phyloP scores from a whole-genome alignment of 345 rosid genomes.

The Aquilaria sinensis region DNA sequence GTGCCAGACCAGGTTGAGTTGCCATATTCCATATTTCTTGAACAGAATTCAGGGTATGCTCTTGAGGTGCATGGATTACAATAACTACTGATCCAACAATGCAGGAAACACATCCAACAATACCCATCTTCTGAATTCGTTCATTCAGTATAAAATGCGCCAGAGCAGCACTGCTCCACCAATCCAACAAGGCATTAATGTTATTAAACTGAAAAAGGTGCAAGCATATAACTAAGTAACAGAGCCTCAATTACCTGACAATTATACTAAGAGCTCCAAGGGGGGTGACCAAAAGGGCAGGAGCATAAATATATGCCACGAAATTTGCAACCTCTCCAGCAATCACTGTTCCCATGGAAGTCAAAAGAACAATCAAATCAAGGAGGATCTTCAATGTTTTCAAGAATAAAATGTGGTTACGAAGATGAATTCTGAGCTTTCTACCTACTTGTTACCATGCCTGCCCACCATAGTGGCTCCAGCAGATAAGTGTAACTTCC shows the following conservation, averaged over 20 bases:
- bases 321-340: conserved; percentile 87
- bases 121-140: conserved; percentile 63
- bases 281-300: conserved; percentile 89
- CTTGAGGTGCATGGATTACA: conserved; percentile 87
- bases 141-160: conserved; percentile 88
- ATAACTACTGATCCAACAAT: conserved; percentile 83
- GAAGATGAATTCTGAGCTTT: no score
- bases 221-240: conserved; percentile 5
- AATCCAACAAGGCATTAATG: conserved; percentile 14
- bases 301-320: conserved; percentile 91
- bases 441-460: conserved; percentile 78
- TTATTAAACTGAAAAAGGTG: background rate
- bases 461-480: conserved; percentile 98
- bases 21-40: conserved; percentile 79
- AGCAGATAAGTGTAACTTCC: conserved; percentile 88
- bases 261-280: conserved; percentile 90
- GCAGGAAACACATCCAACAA: conserved; percentile 84
- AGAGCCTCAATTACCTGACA: conserved; percentile 43
- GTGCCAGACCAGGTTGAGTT: conserved; percentile 61
- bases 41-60: conserved; percentile 71
- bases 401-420: no score
- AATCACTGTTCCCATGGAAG: conserved; percentile 47
- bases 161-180: conserved; percentile 58
- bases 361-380: conserved; percentile 4
- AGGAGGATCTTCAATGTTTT: background rate